Evolutionary conservation across 164 flowering plant genomes (phyloP).

Genomic region (Houttuynia cordata): DNA sequence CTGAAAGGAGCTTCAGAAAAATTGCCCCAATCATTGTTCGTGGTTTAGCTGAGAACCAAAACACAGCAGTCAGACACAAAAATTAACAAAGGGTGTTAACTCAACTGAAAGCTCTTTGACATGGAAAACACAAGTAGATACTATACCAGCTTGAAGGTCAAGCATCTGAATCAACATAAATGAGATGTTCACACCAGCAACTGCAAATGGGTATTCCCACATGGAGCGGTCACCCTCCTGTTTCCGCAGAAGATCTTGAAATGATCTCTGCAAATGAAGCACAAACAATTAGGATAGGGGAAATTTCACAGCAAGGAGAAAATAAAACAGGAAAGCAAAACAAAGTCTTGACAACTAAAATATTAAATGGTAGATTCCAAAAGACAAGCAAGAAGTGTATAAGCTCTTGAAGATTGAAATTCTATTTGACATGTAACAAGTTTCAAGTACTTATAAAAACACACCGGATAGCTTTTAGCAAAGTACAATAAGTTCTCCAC

Average conservation of each 20-base stretch:
- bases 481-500: constrained; percentile 21
- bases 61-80: neutral
- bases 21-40: constrained; percentile 19
- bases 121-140: neutral
- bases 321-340: no score
- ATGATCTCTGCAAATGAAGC: constrained; percentile 50
- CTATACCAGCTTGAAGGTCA: constrained; percentile 85
- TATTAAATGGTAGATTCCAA: neutral
- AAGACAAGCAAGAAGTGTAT: neutral
- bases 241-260: constrained; percentile 82
- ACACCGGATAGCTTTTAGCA: constrained; percentile 17
- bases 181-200: constrained; percentile 95
- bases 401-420: neutral
- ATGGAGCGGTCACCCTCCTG: constrained; percentile 77
- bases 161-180: constrained; percentile 99
- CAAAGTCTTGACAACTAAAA: no score
- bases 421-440: neutral
- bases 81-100: neutral
- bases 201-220: constrained; percentile 99
- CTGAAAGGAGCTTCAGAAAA: constrained; percentile 28
- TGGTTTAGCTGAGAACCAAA: constrained; percentile 41
- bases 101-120: neutral
- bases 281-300: neutral
- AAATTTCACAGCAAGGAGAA: no score
- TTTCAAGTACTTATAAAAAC: neutral